Percentiles rank a stretch among this genome's conserved stretches.
Evolutionary conservation across 1,284 basidiomycete species (phyloP).

Genomic region (Ustilago esculenta): DNA sequence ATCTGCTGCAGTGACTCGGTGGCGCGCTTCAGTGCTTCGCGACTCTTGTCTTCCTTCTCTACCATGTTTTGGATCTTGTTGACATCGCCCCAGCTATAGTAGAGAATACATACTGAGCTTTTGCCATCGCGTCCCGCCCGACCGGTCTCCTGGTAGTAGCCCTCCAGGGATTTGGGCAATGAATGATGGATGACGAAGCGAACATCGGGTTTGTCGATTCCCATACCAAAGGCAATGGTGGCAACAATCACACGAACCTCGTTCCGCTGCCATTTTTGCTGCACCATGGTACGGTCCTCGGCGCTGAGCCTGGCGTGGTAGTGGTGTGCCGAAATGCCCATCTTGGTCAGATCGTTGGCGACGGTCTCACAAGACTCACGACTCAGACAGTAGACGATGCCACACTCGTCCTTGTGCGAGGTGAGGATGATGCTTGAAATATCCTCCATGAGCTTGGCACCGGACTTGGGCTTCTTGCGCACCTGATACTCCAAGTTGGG

Average conservation of each 20-base stretch:
- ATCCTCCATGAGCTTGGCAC: constrained; percentile 71
- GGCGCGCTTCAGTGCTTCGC: constrained; percentile 73
- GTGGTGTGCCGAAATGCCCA: constrained; percentile 77
- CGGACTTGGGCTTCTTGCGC: constrained; percentile 71
- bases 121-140: constrained; percentile 82
- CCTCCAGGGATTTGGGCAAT: constrained; percentile 77
- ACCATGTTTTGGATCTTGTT: constrained; percentile 72
- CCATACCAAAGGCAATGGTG: constrained; percentile 90
- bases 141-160: constrained; percentile 84
- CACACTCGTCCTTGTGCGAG: constrained; percentile 75
- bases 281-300: constrained; percentile 75
- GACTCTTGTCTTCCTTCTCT: constrained; percentile 70
- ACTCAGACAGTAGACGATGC: constrained; percentile 86
- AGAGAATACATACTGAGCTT: constrained; percentile 64
- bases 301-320: constrained; percentile 85
- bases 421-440: constrained; percentile 79
- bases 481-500: constrained; percentile 85
- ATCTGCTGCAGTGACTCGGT: constrained; percentile 73
- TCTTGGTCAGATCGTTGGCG: constrained; percentile 74
- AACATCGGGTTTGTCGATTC: constrained; percentile 89
- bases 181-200: constrained; percentile 81
- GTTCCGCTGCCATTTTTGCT: constrained; percentile 80
- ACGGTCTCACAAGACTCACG: constrained; percentile 81
- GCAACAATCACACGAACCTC: constrained; percentile 86
- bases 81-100: constrained; percentile 73